A percentile compares a stretch with the other conserved stretches of the same genome.
phyloP scores from a whole-genome alignment of 441 rosid species.

The Geranium incanum region DNA sequence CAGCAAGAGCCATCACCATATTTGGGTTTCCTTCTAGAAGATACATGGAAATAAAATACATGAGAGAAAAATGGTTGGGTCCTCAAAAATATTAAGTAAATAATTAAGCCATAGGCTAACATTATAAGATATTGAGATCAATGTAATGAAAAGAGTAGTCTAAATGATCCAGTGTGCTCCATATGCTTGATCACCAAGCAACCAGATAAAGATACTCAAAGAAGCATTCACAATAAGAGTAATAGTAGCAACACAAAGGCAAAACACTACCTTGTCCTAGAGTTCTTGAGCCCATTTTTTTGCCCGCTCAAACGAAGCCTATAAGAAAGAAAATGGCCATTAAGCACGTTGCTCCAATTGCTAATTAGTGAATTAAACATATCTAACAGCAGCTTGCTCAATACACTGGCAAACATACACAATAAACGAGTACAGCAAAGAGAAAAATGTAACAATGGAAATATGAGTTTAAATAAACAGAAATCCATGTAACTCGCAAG shows the following conservation, averaged over 20 bases:
- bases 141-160: background rate
- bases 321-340: conserved; percentile 2
- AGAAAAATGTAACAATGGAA: background rate
- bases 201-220: background rate
- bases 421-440: background rate
- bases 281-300: conserved; percentile 97
- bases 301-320: conserved; percentile 93
- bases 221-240: background rate
- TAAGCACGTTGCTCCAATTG: conserved; percentile 10
- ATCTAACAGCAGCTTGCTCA: background rate
- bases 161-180: background rate
- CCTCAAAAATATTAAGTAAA: background rate
- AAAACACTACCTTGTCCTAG: conserved; percentile 68
- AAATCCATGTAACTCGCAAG: background rate
- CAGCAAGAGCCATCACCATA: conserved; percentile 3
- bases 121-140: conserved; percentile 6
- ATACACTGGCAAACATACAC: background rate
- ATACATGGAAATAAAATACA: background rate
- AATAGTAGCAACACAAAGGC: too few species aligned
- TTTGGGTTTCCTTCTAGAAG: background rate
- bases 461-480: background rate
- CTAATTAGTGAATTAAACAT: background rate
- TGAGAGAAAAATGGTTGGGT: background rate
- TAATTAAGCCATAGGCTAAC: background rate
- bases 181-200: background rate